These are phyloP conservation scores for Catunica adiposa DNA, from an alignment of 2,329 filamentous ascomycete species.

Conservation along the genomic window DNA sequence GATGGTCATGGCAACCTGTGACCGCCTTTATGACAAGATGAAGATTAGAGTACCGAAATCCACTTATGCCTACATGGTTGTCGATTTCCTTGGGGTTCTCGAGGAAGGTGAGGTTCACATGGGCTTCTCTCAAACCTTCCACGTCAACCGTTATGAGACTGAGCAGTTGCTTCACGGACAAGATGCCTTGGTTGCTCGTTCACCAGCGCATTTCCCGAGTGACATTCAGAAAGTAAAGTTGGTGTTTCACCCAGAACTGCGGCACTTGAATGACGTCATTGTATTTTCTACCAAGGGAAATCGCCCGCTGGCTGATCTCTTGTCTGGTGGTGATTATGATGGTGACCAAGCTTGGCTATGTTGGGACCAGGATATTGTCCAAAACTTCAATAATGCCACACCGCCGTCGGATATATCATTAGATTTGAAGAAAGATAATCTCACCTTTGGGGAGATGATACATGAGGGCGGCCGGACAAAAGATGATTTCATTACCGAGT, in stretches of 20 bases:
- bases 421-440: constrained; percentile 20
- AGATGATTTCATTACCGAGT: constrained; percentile 22
- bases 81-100: constrained; percentile 46
- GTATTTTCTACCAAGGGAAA: constrained; percentile 54
- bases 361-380: constrained; percentile 51
- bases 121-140: constrained; percentile 50
- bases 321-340: constrained; percentile 70
- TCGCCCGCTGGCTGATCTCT: constrained; percentile 46
- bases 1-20: constrained; percentile 35
- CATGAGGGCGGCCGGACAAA: constrained; percentile 20
- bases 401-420: constrained; percentile 14
- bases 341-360: constrained; percentile 66
- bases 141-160: constrained; percentile 31
- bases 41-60: constrained; percentile 46
- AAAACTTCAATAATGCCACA: constrained; percentile 49
- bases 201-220: constrained; percentile 51
- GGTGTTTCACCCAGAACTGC: constrained; percentile 42
- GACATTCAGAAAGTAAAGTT: constrained; percentile 55
- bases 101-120: constrained; percentile 51
- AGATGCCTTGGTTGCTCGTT: constrained; percentile 50
- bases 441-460: constrained; percentile 29
- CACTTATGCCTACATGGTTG: constrained; percentile 47
- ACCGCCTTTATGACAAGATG: constrained; percentile 37
- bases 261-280: constrained; percentile 58
- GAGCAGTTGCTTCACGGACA: constrained; percentile 37